Percentiles rank a stretch among this genome's conserved stretches.
Conservation (phyloP, 2,329 filamentous ascomycete genomes). For the Aspergillus unguis region DNA sequence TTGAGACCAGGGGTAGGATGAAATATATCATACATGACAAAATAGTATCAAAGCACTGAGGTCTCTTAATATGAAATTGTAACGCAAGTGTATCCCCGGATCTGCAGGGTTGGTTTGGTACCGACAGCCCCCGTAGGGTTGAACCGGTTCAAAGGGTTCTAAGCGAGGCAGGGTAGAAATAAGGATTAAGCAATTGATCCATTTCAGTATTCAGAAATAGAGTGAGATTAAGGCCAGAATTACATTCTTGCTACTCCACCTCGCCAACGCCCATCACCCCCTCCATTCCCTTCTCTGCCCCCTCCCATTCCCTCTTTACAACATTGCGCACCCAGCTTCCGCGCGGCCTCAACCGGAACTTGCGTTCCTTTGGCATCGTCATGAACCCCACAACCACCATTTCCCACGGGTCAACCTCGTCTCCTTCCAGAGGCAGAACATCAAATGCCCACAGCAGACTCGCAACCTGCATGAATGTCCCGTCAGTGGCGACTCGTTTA, state of each 20-base stretch:
- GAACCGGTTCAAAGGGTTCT: no score
- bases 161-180: no score
- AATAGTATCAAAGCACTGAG: no score
- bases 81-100: no score
- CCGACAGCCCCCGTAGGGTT: no score
- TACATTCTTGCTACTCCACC: background rate
- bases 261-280: conserved; percentile 15
- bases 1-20: no score
- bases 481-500: conserved; percentile 22
- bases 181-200: no score
- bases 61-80: no score
- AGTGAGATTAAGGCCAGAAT: no score
- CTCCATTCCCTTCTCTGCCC: conserved; percentile 16
- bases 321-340: conserved; percentile 17
- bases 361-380: conserved; percentile 20
- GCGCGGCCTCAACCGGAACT: conserved; percentile 20
- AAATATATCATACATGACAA: no score
- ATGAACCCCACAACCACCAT: conserved; percentile 26
- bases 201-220: no score
- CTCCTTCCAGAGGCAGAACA: conserved; percentile 12
- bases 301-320: conserved; percentile 18
- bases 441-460: conserved; percentile 25
- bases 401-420: conserved; percentile 20
- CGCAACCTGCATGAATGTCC: conserved; percentile 22
- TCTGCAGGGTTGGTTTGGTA: no score